These are phyloP conservation scores for Sporothrix inflata DNA, from an alignment of 2,329 filamentous ascomycete genomes.

Conservation along the genomic window DNA sequence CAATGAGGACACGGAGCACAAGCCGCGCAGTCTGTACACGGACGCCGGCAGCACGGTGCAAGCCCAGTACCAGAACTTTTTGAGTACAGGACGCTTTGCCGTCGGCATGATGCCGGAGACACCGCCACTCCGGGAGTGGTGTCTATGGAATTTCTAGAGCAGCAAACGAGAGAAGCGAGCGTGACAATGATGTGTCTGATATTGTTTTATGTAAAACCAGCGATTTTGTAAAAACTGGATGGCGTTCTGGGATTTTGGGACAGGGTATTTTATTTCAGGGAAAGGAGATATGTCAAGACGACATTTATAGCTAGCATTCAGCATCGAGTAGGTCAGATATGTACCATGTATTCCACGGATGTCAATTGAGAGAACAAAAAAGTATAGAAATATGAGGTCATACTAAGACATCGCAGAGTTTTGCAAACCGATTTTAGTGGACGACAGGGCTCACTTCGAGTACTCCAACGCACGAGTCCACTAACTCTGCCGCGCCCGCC, in stretches of 20 bases:
- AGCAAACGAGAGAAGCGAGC: not conserved
- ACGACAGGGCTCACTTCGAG: not conserved
- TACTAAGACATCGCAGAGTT: not conserved
- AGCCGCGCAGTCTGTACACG: conserved; percentile 55
- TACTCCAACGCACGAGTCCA: too few relatives aligned
- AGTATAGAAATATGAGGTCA: not conserved
- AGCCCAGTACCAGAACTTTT: conserved; percentile 66
- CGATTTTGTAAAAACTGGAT: not conserved
- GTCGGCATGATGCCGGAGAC: conserved; percentile 74
- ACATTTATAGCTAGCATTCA: not conserved
- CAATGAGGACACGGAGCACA: conserved; percentile 63
- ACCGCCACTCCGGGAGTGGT: conserved; percentile 78
- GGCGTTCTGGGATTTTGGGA: not conserved
- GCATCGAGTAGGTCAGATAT: not conserved
- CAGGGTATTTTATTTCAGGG: not conserved
- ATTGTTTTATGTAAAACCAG: not conserved
- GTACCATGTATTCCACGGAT: too few relatives aligned
- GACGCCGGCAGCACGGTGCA: conserved; percentile 40
- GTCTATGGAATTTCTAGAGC: conserved; percentile 69
- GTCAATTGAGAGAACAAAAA: too few relatives aligned
- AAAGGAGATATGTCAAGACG: not conserved
- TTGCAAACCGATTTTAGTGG: not conserved
- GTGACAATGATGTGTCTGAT: not conserved
- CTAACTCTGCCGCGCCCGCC: too few relatives aligned
- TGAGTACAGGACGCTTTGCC: conserved; percentile 67